A percentile compares a stretch with the other conserved stretches of the same genome.
These are phyloP conservation scores for Phytopythium litorale DNA, from an alignment of 352 stramenopile species.

Conservation along the genomic window DNA sequence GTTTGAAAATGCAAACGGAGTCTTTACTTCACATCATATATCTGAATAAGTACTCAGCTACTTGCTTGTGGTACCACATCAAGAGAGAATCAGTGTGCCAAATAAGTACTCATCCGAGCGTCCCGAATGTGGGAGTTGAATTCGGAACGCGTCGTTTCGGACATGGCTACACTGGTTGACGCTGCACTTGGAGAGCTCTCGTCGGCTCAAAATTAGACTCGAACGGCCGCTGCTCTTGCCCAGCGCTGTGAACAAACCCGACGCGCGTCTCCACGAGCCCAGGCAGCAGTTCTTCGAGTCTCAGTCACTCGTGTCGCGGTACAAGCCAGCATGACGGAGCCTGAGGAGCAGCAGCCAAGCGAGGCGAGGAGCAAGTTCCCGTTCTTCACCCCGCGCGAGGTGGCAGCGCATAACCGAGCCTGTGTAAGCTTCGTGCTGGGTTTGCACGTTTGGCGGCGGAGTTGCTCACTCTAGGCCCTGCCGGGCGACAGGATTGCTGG, in stretches of 20 bases:
- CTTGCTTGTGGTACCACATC: background rate
- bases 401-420: constrained; percentile 79
- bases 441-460: no score
- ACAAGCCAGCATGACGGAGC: background rate
- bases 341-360: background rate
- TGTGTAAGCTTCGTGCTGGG: constrained; percentile 26
- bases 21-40: background rate
- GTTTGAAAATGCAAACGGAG: background rate
- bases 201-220: background rate
- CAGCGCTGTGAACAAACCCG: no score
- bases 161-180: background rate
- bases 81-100: background rate
- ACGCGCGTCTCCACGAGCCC: no score
- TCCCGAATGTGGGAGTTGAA: background rate
- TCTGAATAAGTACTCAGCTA: background rate
- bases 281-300: no score
- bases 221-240: background rate
- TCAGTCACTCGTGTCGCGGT: background rate
- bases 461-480: no score
- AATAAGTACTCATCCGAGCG: background rate
- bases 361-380: constrained; percentile 10
- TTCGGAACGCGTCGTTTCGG: background rate
- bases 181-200: background rate
- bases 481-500: constrained; percentile 59
- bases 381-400: constrained; percentile 80